Conservation (phyloP, 1,284 basidiomycete species). For the Hymenochaete sp. region DNA sequence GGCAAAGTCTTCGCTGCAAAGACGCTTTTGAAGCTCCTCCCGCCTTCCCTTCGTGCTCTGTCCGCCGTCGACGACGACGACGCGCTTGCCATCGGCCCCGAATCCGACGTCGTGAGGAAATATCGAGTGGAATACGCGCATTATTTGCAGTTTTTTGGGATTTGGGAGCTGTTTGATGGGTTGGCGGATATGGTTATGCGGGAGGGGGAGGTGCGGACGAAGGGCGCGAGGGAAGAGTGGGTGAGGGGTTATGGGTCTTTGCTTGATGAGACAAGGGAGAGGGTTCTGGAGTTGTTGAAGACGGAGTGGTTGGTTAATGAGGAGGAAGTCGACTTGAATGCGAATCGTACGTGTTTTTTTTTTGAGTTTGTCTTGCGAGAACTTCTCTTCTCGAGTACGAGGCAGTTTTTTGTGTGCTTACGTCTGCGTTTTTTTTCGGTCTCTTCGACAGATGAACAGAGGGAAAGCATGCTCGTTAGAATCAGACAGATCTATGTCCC, state of each 20-base stretch:
- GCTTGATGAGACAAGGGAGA: constrained; percentile 50
- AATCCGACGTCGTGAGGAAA: constrained; percentile 44
- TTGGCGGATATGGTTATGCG: constrained; percentile 49
- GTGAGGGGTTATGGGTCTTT: constrained; percentile 52
- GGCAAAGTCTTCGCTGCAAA: constrained; percentile 70
- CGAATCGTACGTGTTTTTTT: constrained; percentile 29
- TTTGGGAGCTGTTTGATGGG: constrained; percentile 54
- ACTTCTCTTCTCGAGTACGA: neutral
- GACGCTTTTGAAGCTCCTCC: constrained; percentile 56
- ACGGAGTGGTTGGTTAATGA: constrained; percentile 67
- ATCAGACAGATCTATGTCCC: constrained; percentile 89
- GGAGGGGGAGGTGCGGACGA: constrained; percentile 44
- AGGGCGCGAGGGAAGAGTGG: constrained; percentile 54
- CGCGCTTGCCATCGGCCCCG: neutral
- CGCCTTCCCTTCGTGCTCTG: constrained; percentile 52
- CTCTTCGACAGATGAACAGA: constrained; percentile 38
- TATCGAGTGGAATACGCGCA: constrained; percentile 62
- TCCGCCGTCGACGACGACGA: neutral
- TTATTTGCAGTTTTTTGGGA: constrained; percentile 64
- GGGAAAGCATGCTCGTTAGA: constrained; percentile 62
- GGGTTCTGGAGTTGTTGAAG: constrained; percentile 58
- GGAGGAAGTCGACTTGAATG: constrained; percentile 28
- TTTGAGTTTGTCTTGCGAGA: neutral
- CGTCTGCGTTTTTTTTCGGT: constrained; percentile 10
- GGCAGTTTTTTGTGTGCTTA: neutral